phyloP scores from a whole-genome alignment of 352 stramenopile species.

The Pythium sukuiense region DNA sequence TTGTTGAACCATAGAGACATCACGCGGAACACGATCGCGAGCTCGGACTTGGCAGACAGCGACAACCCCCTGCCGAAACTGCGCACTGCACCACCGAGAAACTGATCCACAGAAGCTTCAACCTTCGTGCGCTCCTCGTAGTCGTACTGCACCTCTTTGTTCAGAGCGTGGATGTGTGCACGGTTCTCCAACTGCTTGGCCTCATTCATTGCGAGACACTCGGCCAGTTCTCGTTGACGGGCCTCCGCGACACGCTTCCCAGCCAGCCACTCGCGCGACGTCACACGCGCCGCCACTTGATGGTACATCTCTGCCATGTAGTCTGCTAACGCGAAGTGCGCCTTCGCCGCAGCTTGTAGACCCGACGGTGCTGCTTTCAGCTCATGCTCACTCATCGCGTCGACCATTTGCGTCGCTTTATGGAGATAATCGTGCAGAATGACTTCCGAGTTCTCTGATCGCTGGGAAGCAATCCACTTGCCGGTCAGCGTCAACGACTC shows the following conservation, averaged over 20 bases:
- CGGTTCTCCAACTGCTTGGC: slow-evolving; percentile 63
- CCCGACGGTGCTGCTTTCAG: slow-evolving; percentile 33
- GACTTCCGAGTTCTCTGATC: slow-evolving; percentile 88
- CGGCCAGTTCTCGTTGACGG: slow-evolving; percentile 56
- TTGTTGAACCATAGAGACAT: slow-evolving; percentile 96
- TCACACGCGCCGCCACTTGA: slow-evolving; percentile 81
- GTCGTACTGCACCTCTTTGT: slow-evolving; percentile 90
- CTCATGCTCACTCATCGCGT: slow-evolving; percentile 35
- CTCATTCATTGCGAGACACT: slow-evolving; percentile 61
- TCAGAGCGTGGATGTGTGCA: slow-evolving; percentile 65
- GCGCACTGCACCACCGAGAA: slow-evolving; percentile 85
- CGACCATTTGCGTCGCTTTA: slow-evolving; percentile 72
- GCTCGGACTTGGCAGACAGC: slow-evolving; percentile 62
- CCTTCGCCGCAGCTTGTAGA: slow-evolving; percentile 58
- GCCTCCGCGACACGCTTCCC: slow-evolving; percentile 75
- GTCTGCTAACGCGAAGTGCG: slow-evolving; percentile 86
- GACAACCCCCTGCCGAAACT: slow-evolving; percentile 78
- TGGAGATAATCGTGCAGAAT: slow-evolving; percentile 93
- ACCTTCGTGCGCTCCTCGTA: slow-evolving; percentile 85
- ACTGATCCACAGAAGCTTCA: slow-evolving; percentile 82
- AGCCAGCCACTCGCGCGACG: slow-evolving; percentile 88
- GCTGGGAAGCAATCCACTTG: slow-evolving; percentile 93
- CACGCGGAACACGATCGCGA: slow-evolving; percentile 92
- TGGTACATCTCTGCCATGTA: slow-evolving; percentile 93
- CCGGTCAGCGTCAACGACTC: slow-evolving; percentile 78